Conservation (phyloP, 768 basidiomycete genomes). For the Trichaptum fuscoviolaceum region DNA sequence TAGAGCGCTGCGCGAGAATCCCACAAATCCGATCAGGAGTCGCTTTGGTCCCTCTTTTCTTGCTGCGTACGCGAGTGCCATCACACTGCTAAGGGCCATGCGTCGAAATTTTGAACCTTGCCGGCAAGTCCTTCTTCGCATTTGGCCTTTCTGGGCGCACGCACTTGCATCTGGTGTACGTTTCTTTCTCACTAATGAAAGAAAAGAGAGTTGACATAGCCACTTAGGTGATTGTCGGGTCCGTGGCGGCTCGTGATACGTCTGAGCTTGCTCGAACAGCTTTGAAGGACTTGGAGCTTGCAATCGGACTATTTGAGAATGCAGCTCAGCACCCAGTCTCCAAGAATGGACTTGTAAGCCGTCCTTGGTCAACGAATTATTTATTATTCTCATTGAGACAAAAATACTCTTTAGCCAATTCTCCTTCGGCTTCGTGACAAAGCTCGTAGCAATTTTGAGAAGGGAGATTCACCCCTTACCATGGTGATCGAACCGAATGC, state of each 20-base stretch:
- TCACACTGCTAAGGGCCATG: conserved; percentile 48
- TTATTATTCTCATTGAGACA: not conserved
- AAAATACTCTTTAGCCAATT: not conserved
- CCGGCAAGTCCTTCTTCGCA: conserved; percentile 54
- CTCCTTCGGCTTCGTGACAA: conserved; percentile 3
- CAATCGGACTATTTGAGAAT: conserved; percentile 57
- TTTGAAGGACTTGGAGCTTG: conserved; percentile 59
- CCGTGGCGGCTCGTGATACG: conserved; percentile 42
- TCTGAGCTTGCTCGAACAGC: conserved; percentile 66
- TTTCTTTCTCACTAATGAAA: not conserved
- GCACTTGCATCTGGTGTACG: conserved; percentile 37
- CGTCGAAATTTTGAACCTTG: conserved; percentile 49
- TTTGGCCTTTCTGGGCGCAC: conserved; percentile 64
- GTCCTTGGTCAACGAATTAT: not conserved
- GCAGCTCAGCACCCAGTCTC: conserved; percentile 36
- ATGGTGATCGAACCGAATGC: not conserved
- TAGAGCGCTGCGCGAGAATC: conserved; percentile 63
- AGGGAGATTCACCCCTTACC: not conserved
- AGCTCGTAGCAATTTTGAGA: not conserved
- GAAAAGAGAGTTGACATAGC: not conserved
- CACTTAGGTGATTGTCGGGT: conserved; percentile 52
- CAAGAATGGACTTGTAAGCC: not conserved
- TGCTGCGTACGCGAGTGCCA: conserved; percentile 54
- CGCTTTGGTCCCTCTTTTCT: conserved; percentile 60
- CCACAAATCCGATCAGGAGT: conserved; percentile 60